Evolutionary conservation across 1,284 basidiomycete genomes (phyloP), one percentile per base, ranked within the genome.

Genomic region (Phellopilus nigrolimitatus): DNA sequence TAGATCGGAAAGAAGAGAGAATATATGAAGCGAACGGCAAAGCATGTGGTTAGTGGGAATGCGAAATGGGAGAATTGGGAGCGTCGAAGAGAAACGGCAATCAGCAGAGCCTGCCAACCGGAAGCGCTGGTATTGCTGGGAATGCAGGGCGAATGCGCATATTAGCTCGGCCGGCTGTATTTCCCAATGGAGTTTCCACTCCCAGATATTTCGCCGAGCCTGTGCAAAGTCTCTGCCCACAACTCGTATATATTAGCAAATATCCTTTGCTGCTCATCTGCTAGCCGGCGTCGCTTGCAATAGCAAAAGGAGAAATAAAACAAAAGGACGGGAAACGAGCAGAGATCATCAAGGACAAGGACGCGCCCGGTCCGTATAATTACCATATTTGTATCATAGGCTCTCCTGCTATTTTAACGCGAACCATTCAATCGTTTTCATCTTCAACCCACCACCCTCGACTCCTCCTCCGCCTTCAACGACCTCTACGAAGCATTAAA

Each of bases 341-440:
- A n/a, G n/a, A n/a, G n/a, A n/a, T n/a, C n/a, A n/a, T n/a, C n/a
- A n/a, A n/a, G n/a, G n/a, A n/a, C n/a, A n/a, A n/a, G n/a, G n/a
- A n/a, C n/a, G n/a, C n/a, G n/a, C n/a, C n/a, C n/a, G n/a, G n/a
- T n/a, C n/a, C n/a, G n/a, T n/a, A n/a, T n/a, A n/a, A n/a, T n/a
- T n/a, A n/a, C n/a, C n/a, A n/a, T n/a, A n/a, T n/a, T n/a, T n/a
- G n/a, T n/a, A n/a, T n/a, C n/a, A n/a, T n/a, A n/a, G n/a, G n/a
- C n/a, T n/a, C n/a, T n/a, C n/a, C n/a, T n/a, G n/a, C n/a, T n/a
- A n/a, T n/a, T 85, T 85, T 69, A 82, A 84, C 60, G 78, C 82
- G 46, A 65, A 78, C 57, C 86, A 85, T 15, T 79, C 80, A 47
- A 79, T 82, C 38, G 68, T 74, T 34, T 80, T 59, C 74, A 76